Evolutionary conservation across 139 green algal genomes (phyloP).

Genomic region (Micractinium sp.): DNA sequence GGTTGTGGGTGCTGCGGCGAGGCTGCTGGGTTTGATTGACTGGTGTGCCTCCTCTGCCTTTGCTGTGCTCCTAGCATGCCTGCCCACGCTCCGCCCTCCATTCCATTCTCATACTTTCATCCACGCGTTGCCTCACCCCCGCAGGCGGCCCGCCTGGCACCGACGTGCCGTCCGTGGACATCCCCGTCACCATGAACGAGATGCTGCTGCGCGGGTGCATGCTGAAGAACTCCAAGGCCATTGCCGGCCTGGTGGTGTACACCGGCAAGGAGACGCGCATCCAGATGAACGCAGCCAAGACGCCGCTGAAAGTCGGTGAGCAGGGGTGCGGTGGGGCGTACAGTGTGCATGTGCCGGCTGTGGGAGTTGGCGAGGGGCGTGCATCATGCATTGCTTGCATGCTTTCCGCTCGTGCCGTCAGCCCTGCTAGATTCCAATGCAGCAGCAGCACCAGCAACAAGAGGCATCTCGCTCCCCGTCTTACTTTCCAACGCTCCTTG

Average conservation of each 20-base stretch:
- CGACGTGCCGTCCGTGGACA: constrained; percentile 1
- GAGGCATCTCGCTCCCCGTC: neutral
- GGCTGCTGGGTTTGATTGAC: too few relatives aligned
- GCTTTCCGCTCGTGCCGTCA: neutral
- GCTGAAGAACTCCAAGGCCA: constrained; percentile 80
- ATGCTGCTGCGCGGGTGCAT: constrained; percentile 89
- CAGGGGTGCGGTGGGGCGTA: neutral
- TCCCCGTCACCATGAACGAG: constrained; percentile 65
- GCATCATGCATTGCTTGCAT: too few relatives aligned
- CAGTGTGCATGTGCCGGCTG: neutral
- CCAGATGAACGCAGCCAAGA: constrained; percentile 82
- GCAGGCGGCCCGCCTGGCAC: neutral
- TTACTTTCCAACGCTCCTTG: too few relatives aligned
- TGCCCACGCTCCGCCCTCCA: too few relatives aligned
- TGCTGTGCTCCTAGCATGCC: neutral
- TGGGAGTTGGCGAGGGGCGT: neutral
- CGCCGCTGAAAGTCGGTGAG: constrained; percentile 74
- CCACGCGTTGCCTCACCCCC: neutral
- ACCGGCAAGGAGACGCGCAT: constrained; percentile 91
- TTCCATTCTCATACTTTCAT: neutral
- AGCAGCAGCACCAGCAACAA: neutral
- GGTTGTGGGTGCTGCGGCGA: too few relatives aligned
- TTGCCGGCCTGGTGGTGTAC: constrained; percentile 91
- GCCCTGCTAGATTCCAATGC: neutral
- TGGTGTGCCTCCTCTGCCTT: neutral